These are phyloP conservation scores for Ogataea methanolica DNA, from an alignment of 805 yeast species.

Conservation along the genomic window DNA sequence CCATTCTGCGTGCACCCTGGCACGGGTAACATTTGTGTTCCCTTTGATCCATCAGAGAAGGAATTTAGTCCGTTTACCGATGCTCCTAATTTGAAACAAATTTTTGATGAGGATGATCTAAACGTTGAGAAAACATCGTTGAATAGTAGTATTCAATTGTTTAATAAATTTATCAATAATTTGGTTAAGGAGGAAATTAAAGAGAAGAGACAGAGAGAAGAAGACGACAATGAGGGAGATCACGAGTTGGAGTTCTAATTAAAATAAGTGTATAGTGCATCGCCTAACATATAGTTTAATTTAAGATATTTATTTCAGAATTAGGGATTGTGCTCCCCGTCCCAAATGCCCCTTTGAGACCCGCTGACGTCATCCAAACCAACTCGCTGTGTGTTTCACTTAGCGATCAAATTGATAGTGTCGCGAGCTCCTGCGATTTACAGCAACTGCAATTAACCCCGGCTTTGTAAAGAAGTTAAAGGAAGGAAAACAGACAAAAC, in stretches of 20 bases:
- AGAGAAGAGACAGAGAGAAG: conserved; percentile 32
- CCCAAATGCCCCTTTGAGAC: too few species aligned
- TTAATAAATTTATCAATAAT: conserved; percentile 55
- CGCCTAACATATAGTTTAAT: not conserved
- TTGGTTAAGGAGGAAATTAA: conserved; percentile 52
- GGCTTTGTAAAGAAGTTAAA: not conserved
- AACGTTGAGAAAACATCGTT: conserved; percentile 66
- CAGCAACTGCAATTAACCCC: not conserved
- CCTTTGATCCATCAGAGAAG: conserved; percentile 49
- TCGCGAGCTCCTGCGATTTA: not conserved
- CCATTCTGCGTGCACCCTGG: conserved; percentile 97
- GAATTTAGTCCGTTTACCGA: conserved; percentile 67
- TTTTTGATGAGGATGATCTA: conserved; percentile 58
- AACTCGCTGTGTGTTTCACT: too few species aligned
- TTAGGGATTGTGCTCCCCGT: too few species aligned
- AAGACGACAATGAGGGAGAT: conserved; percentile 18
- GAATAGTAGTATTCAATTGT: conserved; percentile 64
- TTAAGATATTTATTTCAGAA: not conserved
- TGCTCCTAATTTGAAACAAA: conserved; percentile 68
- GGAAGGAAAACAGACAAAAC: conserved; percentile 2
- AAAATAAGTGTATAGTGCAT: not conserved
- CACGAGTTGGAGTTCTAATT: conserved; percentile 15
- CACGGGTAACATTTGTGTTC: conserved; percentile 94
- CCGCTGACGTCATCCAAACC: too few species aligned
- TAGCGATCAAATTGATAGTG: too few species aligned